Conservation (phyloP, 495 filamentous ascomycete species). For the Mycothermus thermophilus region DNA sequence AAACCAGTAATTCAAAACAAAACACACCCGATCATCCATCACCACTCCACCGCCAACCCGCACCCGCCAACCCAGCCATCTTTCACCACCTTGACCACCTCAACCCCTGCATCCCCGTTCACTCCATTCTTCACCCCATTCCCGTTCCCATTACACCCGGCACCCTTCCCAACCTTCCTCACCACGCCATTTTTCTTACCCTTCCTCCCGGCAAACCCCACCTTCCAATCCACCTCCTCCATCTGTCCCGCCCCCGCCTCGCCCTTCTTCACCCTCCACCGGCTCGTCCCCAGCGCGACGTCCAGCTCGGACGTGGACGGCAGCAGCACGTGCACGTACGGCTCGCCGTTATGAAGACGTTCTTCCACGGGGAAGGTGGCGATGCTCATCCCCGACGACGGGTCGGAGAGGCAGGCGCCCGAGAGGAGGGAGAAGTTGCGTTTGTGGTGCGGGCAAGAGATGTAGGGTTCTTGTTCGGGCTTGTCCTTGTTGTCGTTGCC, state of each 20-base stretch:
- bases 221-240: conserved; percentile 54
- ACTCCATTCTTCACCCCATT: conserved; percentile 22
- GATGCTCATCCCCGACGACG: conserved; percentile 48
- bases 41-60: conserved; percentile 56
- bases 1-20: background rate
- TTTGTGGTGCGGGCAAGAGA: conserved; percentile 88
- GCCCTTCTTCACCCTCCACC: conserved; percentile 69
- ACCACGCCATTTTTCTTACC: conserved; percentile 33
- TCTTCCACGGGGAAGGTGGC: conserved; percentile 78
- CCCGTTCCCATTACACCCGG: conserved; percentile 22
- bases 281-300: conserved; percentile 61
- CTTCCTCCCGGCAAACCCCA: conserved; percentile 26
- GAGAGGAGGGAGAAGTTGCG: conserved; percentile 70
- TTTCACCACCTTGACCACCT: conserved; percentile 22
- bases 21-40: too few species aligned
- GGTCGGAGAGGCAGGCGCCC: conserved; percentile 68
- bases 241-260: conserved; percentile 49
- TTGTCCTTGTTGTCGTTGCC: conserved; percentile 21
- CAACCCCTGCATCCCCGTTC: conserved; percentile 28
- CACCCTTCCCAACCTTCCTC: conserved; percentile 21
- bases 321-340: conserved; percentile 73
- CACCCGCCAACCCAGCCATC: conserved; percentile 37
- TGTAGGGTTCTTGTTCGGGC: conserved; percentile 42
- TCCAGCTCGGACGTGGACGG: conserved; percentile 81
- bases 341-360: conserved; percentile 42